A percentile compares a stretch with the other conserved stretches of the same genome.
Conservation (phyloP, 1,284 basidiomycete genomes). For the Pholiota adiposa region DNA sequence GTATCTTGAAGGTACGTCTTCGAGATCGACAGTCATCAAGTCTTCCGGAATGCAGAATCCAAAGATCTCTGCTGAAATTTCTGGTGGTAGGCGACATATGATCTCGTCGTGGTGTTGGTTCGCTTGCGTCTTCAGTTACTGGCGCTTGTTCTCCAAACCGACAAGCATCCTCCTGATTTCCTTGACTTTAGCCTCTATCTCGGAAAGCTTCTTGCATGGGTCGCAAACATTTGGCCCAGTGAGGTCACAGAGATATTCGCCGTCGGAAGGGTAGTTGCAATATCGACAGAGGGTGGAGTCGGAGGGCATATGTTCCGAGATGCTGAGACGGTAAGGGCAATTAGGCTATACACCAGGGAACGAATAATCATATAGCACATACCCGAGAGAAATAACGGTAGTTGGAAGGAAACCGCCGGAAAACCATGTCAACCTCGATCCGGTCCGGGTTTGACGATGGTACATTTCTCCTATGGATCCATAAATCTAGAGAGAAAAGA, state of each 20-base stretch:
- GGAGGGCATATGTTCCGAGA: too few species aligned
- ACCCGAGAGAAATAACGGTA: too few species aligned
- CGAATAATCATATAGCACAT: too few species aligned
- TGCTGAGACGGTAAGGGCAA: too few species aligned
- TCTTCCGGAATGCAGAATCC: neutral
- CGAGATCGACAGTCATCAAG: neutral
- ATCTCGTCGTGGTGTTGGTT: neutral
- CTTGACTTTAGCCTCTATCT: neutral
- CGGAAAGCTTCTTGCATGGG: neutral
- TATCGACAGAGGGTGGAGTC: neutral
- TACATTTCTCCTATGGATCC: too few species aligned
- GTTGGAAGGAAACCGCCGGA: too few species aligned
- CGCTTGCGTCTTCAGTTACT: neutral
- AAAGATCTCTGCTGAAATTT: neutral
- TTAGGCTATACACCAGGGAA: too few species aligned
- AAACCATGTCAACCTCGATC: too few species aligned
- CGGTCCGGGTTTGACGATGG: too few species aligned
- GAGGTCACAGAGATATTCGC: neutral
- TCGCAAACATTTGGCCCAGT: neutral
- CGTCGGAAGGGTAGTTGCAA: neutral
- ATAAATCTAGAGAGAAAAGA: too few species aligned
- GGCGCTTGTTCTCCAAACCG: neutral
- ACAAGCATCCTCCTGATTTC: neutral
- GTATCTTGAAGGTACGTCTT: neutral
- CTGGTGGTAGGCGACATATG: neutral